Evolutionary conservation across 75 land plant genomes (phyloP).

Genomic region (Chamaecyparis obtusa): DNA sequence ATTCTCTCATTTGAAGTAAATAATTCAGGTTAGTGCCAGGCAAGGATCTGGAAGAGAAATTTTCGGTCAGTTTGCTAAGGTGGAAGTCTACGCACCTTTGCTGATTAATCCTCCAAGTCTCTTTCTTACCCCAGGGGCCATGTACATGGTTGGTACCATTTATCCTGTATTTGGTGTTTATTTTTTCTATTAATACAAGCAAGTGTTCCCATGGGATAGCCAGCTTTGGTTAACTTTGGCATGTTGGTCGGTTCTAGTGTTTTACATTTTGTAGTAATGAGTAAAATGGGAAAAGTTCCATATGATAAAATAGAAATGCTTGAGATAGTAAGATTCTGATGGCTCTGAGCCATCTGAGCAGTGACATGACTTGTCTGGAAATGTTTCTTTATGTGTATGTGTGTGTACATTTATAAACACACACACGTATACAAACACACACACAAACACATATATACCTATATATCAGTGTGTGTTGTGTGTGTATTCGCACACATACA

Average conservation of each 20-base stretch:
- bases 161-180: neutral
- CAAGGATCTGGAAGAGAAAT: constrained; percentile 72
- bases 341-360: neutral
- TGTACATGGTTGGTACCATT: constrained; percentile 55
- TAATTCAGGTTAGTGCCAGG: constrained; percentile 66
- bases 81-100: constrained; percentile 84
- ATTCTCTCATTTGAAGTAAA: neutral
- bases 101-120: constrained; percentile 57
- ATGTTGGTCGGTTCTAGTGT: neutral
- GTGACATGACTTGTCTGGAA: neutral
- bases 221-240: neutral
- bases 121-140: constrained; percentile 84
- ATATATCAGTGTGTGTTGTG: no score
- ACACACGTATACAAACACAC: no score
- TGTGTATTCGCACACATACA: no score
- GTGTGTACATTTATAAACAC: no score
- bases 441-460: no score
- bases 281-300: neutral
- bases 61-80: constrained; percentile 53
- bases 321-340: neutral
- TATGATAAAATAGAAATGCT: neutral
- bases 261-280: neutral
- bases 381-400: neutral
- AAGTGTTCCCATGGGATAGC: neutral
- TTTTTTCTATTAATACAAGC: neutral